Conservation (phyloP, 2,329 filamentous ascomycete genomes). For the Ophiosphaerella narmari region DNA sequence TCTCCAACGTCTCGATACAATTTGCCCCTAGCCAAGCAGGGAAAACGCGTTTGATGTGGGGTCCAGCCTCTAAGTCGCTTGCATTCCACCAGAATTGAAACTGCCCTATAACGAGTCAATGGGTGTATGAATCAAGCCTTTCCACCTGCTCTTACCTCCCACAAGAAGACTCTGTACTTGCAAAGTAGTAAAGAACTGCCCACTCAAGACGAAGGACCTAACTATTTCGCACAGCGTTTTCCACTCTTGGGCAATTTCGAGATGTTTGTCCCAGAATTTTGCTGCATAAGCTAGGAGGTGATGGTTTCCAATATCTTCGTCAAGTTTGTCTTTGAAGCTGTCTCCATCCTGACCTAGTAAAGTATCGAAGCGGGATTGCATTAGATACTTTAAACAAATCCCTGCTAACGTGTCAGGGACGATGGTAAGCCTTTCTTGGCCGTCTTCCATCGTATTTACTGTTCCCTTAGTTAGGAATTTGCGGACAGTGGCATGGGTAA, state of each 20-base stretch:
- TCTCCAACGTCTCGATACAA: neutral
- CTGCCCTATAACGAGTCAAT: neutral
- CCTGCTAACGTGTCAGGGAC: neutral
- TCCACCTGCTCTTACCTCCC: neutral
- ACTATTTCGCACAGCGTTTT: neutral
- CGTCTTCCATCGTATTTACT: neutral
- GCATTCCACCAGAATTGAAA: conserved; percentile 3
- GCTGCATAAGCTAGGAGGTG: conserved; percentile 1
- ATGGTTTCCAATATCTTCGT: conserved; percentile 1
- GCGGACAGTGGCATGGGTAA: neutral
- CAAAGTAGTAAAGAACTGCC: conserved; percentile 1
- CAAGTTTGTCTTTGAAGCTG: neutral
- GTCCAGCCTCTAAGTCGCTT: neutral
- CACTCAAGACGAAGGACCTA: neutral
- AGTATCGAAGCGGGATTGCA: neutral
- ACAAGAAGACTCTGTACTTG: conserved; percentile 4
- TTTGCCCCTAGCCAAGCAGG: neutral
- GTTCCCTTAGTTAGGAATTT: neutral
- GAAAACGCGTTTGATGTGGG: conserved; percentile 3
- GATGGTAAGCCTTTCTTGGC: neutral
- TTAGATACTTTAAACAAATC: conserved; percentile 1
- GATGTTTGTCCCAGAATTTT: conserved; percentile 3
- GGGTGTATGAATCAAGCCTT: too few species aligned
- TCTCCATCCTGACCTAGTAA: neutral
- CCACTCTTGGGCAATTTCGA: neutral